phyloP scores from a whole-genome alignment of 2,329 filamentous ascomycete species.

The Ascochyta koolunga region DNA sequence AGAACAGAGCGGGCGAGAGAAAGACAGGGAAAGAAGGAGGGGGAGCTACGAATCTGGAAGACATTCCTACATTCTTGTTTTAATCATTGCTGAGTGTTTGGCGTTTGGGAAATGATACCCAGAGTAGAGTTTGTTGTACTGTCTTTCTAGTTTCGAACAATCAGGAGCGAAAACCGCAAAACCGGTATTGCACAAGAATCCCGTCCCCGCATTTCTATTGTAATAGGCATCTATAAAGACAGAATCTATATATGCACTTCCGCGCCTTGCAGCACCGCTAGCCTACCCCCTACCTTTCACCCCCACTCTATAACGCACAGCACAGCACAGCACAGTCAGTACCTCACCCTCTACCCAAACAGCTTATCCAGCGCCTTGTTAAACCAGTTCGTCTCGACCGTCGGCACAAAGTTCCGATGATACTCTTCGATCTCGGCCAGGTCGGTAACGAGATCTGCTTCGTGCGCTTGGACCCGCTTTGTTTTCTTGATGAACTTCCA shows the following conservation, averaged over 20 bases:
- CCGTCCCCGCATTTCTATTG: not conserved
- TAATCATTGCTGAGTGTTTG: slow-evolving; percentile 24
- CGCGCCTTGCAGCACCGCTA: too few species aligned
- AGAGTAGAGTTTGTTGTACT: not conserved
- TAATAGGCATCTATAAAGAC: not conserved
- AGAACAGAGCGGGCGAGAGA: slow-evolving; percentile 34
- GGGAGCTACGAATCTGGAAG: slow-evolving; percentile 38
- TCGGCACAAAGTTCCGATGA: slow-evolving; percentile 63
- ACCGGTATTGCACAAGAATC: not conserved
- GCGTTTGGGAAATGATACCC: slow-evolving; percentile 6
- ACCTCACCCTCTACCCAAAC: slow-evolving; percentile 42
- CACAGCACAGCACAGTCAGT: not conserved
- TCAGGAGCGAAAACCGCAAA: not conserved
- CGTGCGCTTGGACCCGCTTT: slow-evolving; percentile 59
- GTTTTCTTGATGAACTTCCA: slow-evolving; percentile 76
- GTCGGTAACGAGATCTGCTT: slow-evolving; percentile 68
- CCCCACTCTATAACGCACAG: too few species aligned
- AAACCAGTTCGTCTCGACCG: slow-evolving; percentile 54
- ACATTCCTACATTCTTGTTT: slow-evolving; percentile 55
- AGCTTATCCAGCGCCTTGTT: slow-evolving; percentile 54
- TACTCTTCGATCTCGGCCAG: slow-evolving; percentile 73
- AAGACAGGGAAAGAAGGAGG: slow-evolving; percentile 33
- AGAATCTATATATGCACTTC: not conserved
- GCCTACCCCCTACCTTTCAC: too few species aligned
- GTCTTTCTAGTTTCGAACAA: not conserved